phyloP scores from a whole-genome alignment of 805 yeast genomes.

The Clavispora asparagi region DNA sequence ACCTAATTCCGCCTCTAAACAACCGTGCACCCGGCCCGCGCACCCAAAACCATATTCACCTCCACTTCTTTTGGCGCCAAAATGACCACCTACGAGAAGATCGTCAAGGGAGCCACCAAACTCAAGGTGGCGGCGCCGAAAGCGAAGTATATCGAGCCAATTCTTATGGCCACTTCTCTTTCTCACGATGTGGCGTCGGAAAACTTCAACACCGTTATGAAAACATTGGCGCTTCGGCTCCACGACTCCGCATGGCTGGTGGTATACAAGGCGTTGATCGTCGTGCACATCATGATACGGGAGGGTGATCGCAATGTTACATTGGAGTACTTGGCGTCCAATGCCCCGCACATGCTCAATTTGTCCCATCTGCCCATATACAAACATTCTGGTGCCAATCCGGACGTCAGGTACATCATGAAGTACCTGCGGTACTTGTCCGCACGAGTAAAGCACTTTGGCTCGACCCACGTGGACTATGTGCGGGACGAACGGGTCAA shows the following conservation, averaged over 20 bases:
- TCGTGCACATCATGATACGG: conserved; percentile 83
- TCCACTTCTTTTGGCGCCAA: neutral
- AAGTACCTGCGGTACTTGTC: conserved; percentile 70
- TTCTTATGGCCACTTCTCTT: conserved; percentile 61
- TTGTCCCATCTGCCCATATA: conserved; percentile 34
- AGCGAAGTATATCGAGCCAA: conserved; percentile 92
- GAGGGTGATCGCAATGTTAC: conserved; percentile 85
- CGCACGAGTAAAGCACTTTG: conserved; percentile 64
- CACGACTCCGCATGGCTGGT: conserved; percentile 87
- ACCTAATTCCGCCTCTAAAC: neutral
- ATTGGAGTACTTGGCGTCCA: conserved; percentile 50
- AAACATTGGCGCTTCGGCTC: conserved; percentile 54
- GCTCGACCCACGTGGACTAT: conserved; percentile 62
- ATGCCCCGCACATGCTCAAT: conserved; percentile 46
- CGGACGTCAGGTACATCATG: conserved; percentile 52
- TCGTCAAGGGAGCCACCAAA: conserved; percentile 57
- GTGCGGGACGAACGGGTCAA: conserved; percentile 62
- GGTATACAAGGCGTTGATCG: conserved; percentile 79
- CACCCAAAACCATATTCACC: neutral
- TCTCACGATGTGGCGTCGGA: conserved; percentile 38
- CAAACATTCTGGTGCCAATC: conserved; percentile 29
- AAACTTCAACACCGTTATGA: conserved; percentile 66
- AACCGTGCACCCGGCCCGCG: conserved; percentile 1
- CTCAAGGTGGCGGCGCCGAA: conserved; percentile 91
- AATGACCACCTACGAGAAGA: conserved; percentile 48